A percentile compares a stretch with the other conserved stretches of the same genome.
phyloP scores from a whole-genome alignment of 306 rosid species.

The Styphnolobium japonicum region DNA sequence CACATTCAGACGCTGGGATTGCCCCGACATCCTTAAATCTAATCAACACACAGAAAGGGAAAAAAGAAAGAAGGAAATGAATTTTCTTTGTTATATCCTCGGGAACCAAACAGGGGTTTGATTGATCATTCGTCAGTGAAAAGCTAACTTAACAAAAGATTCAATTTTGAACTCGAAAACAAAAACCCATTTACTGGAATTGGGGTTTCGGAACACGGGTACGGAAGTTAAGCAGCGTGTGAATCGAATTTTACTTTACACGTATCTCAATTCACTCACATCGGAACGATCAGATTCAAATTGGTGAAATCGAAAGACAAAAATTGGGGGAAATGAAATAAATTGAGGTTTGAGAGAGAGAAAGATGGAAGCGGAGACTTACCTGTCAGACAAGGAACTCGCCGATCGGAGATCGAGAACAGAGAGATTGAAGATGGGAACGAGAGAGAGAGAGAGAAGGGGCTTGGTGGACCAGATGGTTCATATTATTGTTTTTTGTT shows the following conservation, averaged over 20 bases:
- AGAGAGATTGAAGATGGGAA: not conserved
- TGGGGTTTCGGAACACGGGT: not conserved
- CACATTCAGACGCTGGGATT: constrained; percentile 85
- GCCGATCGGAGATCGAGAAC: constrained; percentile 31
- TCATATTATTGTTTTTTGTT: not conserved
- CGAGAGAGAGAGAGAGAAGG: not conserved
- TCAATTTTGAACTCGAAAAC: constrained; percentile 9
- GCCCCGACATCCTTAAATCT: constrained; percentile 95
- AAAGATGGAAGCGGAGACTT: not conserved
- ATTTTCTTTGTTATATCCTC: not conserved
- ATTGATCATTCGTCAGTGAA: not conserved
- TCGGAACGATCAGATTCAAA: not conserved
- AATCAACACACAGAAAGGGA: too few relatives aligned
- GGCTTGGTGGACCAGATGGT: not conserved
- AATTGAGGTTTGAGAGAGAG: not conserved
- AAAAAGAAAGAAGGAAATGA: not conserved
- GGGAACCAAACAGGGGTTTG: not conserved
- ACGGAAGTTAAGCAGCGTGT: not conserved
- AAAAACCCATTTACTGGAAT: not conserved
- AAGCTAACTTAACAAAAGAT: not conserved
- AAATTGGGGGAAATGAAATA: not conserved
- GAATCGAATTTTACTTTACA: not conserved
- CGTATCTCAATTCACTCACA: not conserved
- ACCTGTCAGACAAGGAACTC: constrained; percentile 23
- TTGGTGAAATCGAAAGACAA: not conserved